These are phyloP conservation scores for Darksidea phi DNA, from an alignment of 495 filamentous ascomycete species.

Conservation along the genomic window DNA sequence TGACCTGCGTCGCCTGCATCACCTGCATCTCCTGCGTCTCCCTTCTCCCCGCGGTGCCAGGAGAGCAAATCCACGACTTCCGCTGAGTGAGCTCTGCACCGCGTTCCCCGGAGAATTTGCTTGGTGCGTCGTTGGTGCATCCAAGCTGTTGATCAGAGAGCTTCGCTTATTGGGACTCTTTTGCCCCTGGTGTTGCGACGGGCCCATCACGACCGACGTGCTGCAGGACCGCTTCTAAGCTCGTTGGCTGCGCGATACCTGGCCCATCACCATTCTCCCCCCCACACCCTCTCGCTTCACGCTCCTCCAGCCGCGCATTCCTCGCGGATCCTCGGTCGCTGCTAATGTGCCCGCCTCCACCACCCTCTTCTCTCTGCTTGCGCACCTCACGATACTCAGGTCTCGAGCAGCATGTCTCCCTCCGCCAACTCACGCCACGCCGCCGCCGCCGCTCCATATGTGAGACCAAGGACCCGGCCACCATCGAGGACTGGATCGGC, in stretches of 20 bases:
- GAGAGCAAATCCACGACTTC: neutral
- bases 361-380: conserved; percentile 26
- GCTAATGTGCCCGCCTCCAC: conserved; percentile 36
- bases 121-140: neutral
- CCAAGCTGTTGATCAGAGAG: neutral
- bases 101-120: neutral
- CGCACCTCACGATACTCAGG: conserved; percentile 32
- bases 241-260: neutral
- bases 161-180: conserved; percentile 3
- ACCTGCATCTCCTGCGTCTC: neutral
- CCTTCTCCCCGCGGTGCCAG: neutral
- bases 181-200: neutral
- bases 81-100: neutral
- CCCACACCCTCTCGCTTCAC: neutral
- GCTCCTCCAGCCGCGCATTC: conserved; percentile 6
- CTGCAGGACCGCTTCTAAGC: neutral
- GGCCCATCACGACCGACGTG: neutral
- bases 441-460: conserved; percentile 34
- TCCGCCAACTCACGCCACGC: conserved; percentile 37
- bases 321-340: conserved; percentile 28
- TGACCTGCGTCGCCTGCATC: conserved; percentile 1
- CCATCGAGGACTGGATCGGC: conserved; percentile 40
- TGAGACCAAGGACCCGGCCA: conserved; percentile 39
- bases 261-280: neutral
- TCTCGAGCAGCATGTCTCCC: conserved; percentile 38